These are phyloP conservation scores for Malassezia psittaci DNA, from an alignment of 1,284 basidiomycete species.

Conservation along the genomic window DNA sequence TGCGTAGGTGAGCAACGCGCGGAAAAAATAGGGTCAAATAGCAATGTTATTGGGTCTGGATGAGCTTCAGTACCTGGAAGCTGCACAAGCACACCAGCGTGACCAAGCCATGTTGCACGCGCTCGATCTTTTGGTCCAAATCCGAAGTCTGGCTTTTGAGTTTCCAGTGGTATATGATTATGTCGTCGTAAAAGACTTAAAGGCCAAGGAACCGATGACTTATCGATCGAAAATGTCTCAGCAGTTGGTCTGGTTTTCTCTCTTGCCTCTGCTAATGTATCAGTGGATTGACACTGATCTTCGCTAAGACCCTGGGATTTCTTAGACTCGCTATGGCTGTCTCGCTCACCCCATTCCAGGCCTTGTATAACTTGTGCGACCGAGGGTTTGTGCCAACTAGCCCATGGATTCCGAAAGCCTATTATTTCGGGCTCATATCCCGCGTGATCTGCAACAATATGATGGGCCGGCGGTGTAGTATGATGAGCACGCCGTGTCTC, in stretches of 20 bases:
- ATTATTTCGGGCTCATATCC: slow-evolving; percentile 1
- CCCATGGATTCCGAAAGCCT: slow-evolving; percentile 41
- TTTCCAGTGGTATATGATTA: slow-evolving; percentile 8
- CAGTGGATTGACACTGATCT: not conserved
- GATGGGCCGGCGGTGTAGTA: slow-evolving; percentile 14
- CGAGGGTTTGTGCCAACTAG: slow-evolving; percentile 32
- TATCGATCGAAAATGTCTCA: no score
- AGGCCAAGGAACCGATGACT: slow-evolving; percentile 11
- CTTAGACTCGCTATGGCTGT: not conserved
- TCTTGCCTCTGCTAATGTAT: not conserved
- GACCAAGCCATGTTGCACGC: slow-evolving; percentile 40
- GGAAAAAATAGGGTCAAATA: slow-evolving; percentile 46
- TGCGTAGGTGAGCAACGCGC: slow-evolving; percentile 40
- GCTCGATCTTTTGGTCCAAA: slow-evolving; percentile 10
- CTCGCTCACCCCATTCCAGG: slow-evolving; percentile 28
- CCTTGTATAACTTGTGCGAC: slow-evolving; percentile 29
- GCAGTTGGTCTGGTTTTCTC: slow-evolving; percentile 2
- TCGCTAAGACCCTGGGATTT: not conserved
- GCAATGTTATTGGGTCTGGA: slow-evolving; percentile 20
- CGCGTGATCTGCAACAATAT: not conserved
- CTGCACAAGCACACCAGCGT: slow-evolving; percentile 38
- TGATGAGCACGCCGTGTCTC: not conserved
- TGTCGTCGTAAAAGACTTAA: slow-evolving; percentile 5
- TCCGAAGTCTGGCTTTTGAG: slow-evolving; percentile 21
- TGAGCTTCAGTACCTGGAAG: slow-evolving; percentile 17